Evolutionary conservation across 2,329 filamentous ascomycete species (phyloP).

Genomic region (Colletotrichum lupini): DNA sequence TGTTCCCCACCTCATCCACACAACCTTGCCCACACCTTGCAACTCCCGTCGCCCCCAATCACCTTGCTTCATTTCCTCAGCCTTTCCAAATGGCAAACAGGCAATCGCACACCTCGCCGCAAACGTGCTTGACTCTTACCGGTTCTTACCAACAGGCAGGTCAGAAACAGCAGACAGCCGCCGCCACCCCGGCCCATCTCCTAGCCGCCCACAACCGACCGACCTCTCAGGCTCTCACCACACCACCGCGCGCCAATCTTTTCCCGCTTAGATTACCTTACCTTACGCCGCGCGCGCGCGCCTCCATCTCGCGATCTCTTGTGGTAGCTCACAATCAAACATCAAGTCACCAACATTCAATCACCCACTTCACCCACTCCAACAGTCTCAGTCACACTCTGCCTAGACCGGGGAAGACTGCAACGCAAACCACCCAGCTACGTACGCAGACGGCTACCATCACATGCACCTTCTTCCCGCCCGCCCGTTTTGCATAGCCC

Average conservation of each 20-base stretch:
- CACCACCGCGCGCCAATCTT: constrained; percentile 2
- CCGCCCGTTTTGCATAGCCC: not conserved
- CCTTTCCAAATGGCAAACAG: constrained; percentile 5
- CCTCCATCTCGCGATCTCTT: not conserved
- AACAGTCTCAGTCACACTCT: not conserved
- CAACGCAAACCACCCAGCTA: not conserved
- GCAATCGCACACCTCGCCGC: not conserved
- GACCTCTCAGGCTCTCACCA: not conserved
- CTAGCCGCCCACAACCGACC: constrained; percentile 10
- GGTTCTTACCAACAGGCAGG: not conserved
- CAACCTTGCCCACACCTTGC: constrained; percentile 1
- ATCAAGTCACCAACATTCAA: not conserved
- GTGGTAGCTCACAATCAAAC: not conserved
- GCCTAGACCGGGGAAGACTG: not conserved
- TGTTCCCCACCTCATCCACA: constrained; percentile 15
- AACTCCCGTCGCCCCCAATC: constrained; percentile 9
- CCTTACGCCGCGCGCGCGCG: not conserved
- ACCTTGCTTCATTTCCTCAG: not conserved
- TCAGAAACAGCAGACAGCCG: constrained; percentile 5
- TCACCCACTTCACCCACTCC: not conserved
- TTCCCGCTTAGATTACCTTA: not conserved
- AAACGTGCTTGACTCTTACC: not conserved
- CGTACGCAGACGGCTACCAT: not conserved
- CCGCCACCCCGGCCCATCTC: constrained; percentile 5
- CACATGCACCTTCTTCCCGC: not conserved